phyloP scores from a whole-genome alignment of 208 protist species.

The Trypanosoma boissoni region DNA sequence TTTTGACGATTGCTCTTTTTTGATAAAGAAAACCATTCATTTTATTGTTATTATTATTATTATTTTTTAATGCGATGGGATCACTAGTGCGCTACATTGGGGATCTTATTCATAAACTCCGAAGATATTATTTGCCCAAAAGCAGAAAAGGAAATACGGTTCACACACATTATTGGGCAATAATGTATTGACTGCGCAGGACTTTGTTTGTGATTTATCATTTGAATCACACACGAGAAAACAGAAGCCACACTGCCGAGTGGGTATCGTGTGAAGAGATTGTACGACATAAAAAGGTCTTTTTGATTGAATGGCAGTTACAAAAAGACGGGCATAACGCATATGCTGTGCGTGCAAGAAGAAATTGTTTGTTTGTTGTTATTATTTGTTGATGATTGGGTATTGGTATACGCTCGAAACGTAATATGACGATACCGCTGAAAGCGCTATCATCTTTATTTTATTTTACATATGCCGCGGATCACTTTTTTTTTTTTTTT shows the following conservation, averaged over 20 bases:
- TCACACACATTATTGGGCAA: conserved; percentile 23
- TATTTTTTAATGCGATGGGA: conserved; percentile 81
- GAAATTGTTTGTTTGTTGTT: too few relatives aligned
- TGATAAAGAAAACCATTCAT: conserved; percentile 67
- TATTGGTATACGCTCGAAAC: conserved; percentile 11
- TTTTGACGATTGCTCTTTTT: conserved; percentile 74
- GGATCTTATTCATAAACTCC: conserved; percentile 30
- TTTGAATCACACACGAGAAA: conserved; percentile 12
- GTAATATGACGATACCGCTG: too few relatives aligned
- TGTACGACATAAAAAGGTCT: conserved; percentile 25
- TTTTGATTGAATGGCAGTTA: conserved; percentile 28
- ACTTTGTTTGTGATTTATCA: conserved; percentile 55
- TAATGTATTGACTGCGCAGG: conserved; percentile 37
- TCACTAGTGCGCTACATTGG: conserved; percentile 63
- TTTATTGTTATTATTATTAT: too few relatives aligned
- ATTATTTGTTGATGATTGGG: too few relatives aligned
- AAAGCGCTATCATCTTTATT: too few relatives aligned
- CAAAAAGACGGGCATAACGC: conserved; percentile 13
- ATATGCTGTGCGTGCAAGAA: too few relatives aligned
- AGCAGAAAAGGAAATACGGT: conserved; percentile 30
- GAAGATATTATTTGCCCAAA: conserved; percentile 18
- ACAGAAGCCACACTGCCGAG: conserved; percentile 29
- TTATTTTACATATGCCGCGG: too few relatives aligned
- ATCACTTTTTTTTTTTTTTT: too few relatives aligned
- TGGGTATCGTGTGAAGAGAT: conserved; percentile 27